phyloP scores from a whole-genome alignment of 2,329 filamentous ascomycete species.

The Aplosporella prunicola region DNA sequence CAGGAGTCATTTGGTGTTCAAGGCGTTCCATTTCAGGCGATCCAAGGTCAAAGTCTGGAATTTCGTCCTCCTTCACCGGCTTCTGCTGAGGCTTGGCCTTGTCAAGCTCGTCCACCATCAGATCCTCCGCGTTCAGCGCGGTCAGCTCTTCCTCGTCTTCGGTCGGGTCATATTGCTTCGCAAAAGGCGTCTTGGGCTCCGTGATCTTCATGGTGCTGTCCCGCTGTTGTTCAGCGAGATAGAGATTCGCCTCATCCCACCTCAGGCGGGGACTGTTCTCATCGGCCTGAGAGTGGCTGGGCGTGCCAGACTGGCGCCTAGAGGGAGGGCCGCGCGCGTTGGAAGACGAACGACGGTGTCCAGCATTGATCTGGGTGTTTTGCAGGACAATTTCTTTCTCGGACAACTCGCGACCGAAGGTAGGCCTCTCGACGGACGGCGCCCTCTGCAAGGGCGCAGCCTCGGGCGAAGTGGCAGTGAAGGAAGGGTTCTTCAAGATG shows the following conservation, averaged over 20 bases:
- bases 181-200: constrained; percentile 96
- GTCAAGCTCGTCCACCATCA: constrained; percentile 61
- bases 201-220: constrained; percentile 97
- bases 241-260: constrained; percentile 98
- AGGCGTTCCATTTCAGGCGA: constrained; percentile 59
- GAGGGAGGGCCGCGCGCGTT: constrained; percentile 56
- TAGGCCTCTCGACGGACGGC: constrained; percentile 30
- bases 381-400: constrained; percentile 86
- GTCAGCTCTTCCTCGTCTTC: constrained; percentile 72
- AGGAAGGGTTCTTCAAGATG: constrained; percentile 79
- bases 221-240: constrained; percentile 92
- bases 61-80: constrained; percentile 58
- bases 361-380: constrained; percentile 92
- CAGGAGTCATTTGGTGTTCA: constrained; percentile 21
- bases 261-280: constrained; percentile 69
- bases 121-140: constrained; percentile 58
- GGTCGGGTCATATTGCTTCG: constrained; percentile 77
- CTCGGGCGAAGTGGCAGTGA: constrained; percentile 39
- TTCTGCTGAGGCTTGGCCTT: constrained; percentile 38
- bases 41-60: constrained; percentile 82
- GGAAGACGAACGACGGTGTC: constrained; percentile 74
- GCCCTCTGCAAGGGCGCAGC: constrained; percentile 23
- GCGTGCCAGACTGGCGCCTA: constrained; percentile 58
- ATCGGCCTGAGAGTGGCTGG: constrained; percentile 43
- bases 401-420: constrained; percentile 44